Evolutionary conservation across 2,329 filamentous ascomycete species (phyloP).

Genomic region (Rhytidhysteron rufulum): DNA sequence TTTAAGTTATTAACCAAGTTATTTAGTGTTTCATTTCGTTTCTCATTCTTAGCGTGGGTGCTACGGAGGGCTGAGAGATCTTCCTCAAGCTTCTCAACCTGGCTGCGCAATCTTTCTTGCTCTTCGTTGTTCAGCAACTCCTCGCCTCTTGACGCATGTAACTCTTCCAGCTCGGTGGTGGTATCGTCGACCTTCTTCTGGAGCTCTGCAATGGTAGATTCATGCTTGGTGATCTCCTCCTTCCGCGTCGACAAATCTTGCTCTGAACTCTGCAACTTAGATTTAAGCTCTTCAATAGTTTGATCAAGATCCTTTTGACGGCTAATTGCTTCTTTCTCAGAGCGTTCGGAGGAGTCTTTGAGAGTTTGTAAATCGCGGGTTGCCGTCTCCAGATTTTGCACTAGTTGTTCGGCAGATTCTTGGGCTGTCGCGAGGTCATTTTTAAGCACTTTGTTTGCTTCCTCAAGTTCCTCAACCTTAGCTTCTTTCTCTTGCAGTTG

Average conservation of each 20-base stretch:
- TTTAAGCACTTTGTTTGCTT: slow-evolving; percentile 65
- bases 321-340: slow-evolving; percentile 28
- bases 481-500: slow-evolving; percentile 67
- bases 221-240: slow-evolving; percentile 36
- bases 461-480: slow-evolving; percentile 67
- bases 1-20: slow-evolving; percentile 53
- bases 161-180: slow-evolving; percentile 49
- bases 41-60: slow-evolving; percentile 42
- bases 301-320: slow-evolving; percentile 26
- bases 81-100: slow-evolving; percentile 28
- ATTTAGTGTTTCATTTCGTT: slow-evolving; percentile 52
- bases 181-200: slow-evolving; percentile 24
- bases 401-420: slow-evolving; percentile 54
- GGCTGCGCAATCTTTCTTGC: slow-evolving; percentile 19
- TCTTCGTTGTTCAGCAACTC: slow-evolving; percentile 26
- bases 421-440: slow-evolving; percentile 67
- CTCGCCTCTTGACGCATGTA: slow-evolving; percentile 31
- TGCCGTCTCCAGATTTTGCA: slow-evolving; percentile 62
- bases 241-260: slow-evolving; percentile 44
- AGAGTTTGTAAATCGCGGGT: slow-evolving; percentile 60
- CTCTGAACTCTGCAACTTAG: slow-evolving; percentile 36
- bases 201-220: slow-evolving; percentile 38
- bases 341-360: slow-evolving; percentile 49
- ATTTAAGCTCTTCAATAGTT: slow-evolving; percentile 24
- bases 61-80: slow-evolving; percentile 27